Conservation (phyloP, 495 filamentous ascomycete species). For the Aspergillus incahuasiensis region DNA sequence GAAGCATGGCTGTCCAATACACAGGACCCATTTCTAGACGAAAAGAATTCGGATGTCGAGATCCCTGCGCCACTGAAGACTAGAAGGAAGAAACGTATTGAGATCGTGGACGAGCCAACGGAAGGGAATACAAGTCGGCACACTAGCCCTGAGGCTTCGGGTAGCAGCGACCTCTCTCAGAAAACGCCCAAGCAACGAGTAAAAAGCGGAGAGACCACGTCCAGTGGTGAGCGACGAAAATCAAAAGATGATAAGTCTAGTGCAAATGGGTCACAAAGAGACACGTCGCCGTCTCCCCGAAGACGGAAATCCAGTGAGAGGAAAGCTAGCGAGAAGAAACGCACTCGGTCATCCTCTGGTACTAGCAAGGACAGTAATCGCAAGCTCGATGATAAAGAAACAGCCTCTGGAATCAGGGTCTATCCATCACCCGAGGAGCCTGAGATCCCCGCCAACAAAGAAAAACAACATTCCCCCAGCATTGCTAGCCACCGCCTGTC, state of each 20-base stretch:
- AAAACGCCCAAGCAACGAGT: slow-evolving; percentile 26
- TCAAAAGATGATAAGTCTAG: slow-evolving; percentile 9
- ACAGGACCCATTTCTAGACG: slow-evolving; percentile 66
- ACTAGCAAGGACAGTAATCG: slow-evolving; percentile 16
- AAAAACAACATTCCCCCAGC: slow-evolving; percentile 54
- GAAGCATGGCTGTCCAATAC: slow-evolving; percentile 74
- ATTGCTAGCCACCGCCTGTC: slow-evolving; percentile 65
- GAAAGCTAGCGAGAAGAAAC: slow-evolving; percentile 8
- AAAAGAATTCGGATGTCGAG: slow-evolving; percentile 32
- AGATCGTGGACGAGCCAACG: slow-evolving; percentile 10
- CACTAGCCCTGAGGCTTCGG: slow-evolving; percentile 21
- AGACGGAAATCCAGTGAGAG: slow-evolving; percentile 8
- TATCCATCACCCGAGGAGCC: slow-evolving; percentile 32
- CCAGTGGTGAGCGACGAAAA: slow-evolving; percentile 9
- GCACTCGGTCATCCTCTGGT: slow-evolving; percentile 14
- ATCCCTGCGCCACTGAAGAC: slow-evolving; percentile 44
- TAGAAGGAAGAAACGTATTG: slow-evolving; percentile 28
- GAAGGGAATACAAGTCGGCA: slow-evolving; percentile 15
- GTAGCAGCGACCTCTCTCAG: slow-evolving; percentile 23
- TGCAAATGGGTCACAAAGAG: slow-evolving; percentile 8
- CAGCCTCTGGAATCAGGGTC: slow-evolving; percentile 24
- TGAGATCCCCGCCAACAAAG: slow-evolving; percentile 38
- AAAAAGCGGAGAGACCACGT: slow-evolving; percentile 21
- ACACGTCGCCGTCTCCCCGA: slow-evolving; percentile 9
- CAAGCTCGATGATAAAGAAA: slow-evolving; percentile 23